Conservation (phyloP, 2,329 filamentous ascomycete species). For the Cercospora sp. region DNA sequence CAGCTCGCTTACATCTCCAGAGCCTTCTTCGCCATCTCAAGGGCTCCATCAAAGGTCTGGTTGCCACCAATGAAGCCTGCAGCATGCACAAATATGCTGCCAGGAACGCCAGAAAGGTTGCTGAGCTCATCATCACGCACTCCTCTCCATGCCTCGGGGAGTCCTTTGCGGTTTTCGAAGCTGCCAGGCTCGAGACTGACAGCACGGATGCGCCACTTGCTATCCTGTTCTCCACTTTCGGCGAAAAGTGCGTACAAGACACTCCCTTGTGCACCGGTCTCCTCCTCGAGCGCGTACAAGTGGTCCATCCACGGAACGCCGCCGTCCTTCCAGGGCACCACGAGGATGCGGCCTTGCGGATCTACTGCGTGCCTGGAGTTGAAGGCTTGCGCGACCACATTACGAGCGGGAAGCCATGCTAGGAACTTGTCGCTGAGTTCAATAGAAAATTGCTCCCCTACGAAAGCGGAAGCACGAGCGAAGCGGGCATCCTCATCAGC, state of each 20-base stretch:
- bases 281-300: conserved; percentile 79
- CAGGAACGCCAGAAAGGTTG: conserved; percentile 64
- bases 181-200: conserved; percentile 83
- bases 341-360: conserved; percentile 73
- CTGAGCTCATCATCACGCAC: conserved; percentile 84
- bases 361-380: conserved; percentile 66
- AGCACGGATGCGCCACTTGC: conserved; percentile 91
- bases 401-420: conserved; percentile 85
- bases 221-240: conserved; percentile 70
- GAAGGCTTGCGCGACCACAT: conserved; percentile 76
- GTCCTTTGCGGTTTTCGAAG: conserved; percentile 86
- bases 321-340: conserved; percentile 63
- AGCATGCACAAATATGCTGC: conserved; percentile 90
- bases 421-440: conserved; percentile 73
- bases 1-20: conserved; percentile 46
- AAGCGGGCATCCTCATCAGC: conserved; percentile 80
- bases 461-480: conserved; percentile 71
- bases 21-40: conserved; percentile 80
- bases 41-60: conserved; percentile 82
- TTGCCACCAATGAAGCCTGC: conserved; percentile 96
- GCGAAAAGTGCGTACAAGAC: conserved; percentile 90
- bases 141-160: conserved; percentile 90
- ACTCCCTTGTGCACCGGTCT: conserved; percentile 49
- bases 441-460: conserved; percentile 83
- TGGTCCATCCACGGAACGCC: conserved; percentile 96